These are phyloP conservation scores for Vicia faba DNA, from an alignment of 306 rosid genomes.

Conservation along the genomic window DNA sequence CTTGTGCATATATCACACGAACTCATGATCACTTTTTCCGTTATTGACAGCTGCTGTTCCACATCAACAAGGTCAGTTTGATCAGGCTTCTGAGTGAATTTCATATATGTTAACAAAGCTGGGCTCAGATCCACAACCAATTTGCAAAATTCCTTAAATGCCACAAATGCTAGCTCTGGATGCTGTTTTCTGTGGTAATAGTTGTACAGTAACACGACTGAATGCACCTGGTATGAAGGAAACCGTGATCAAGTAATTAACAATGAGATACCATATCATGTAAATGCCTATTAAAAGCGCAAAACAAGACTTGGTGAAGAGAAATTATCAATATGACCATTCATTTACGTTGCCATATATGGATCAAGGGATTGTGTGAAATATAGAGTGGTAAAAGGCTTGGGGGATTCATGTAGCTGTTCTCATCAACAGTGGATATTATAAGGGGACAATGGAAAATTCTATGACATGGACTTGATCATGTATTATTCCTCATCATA, in stretches of 20 bases:
- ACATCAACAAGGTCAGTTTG: conserved; percentile 49
- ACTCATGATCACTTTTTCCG: conserved; percentile 55
- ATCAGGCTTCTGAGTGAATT: conserved; percentile 48
- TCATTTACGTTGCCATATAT: conserved; percentile 15
- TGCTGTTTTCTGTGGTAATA: conserved; percentile 66
- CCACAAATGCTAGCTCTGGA: conserved; percentile 56
- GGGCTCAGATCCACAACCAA: conserved; percentile 63
- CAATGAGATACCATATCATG: neutral
- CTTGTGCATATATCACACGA: conserved; percentile 60
- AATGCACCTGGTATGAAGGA: conserved; percentile 56
- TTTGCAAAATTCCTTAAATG: conserved; percentile 65
- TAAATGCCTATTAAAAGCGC: neutral
- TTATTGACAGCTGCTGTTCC: conserved; percentile 58
- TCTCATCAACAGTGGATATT: neutral
- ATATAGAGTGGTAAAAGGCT: neutral
- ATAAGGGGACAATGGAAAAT: neutral
- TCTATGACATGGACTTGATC: neutral
- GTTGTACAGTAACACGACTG: conserved; percentile 75
- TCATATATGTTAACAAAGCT: conserved; percentile 55
- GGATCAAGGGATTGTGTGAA: neutral
- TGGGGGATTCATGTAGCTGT: neutral
- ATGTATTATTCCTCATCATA: neutral
- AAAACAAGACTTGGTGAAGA: neutral
- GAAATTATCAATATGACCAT: neutral
- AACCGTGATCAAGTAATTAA: neutral